Base-by-base conservation (phyloP, 1,284 basidiomycete species). In the Phellopilus nigrolimitatus region DNA sequence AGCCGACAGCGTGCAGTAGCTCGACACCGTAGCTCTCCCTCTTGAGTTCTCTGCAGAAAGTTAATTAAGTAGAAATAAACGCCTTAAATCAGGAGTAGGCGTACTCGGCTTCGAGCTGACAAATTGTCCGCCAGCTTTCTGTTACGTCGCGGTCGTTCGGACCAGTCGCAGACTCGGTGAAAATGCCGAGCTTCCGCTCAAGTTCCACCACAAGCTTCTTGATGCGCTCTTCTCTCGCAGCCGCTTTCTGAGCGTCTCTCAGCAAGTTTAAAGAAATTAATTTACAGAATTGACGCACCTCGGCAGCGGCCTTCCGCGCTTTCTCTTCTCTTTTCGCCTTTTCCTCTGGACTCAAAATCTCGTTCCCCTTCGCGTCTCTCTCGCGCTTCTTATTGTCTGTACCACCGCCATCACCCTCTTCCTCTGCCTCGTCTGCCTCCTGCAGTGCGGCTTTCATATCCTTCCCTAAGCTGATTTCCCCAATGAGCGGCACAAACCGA, bases 391-490 rank as follows among this genome's bases (percentile, higher is more conserved):
- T 65, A n/a, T n/a, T n/a, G n/a, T n/a, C n/a, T n/a, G n/a, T n/a
- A 1, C 54, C 61, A 21, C 57, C 63, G 17, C 61, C 68, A 5
- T 61, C 68, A 21, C 71, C 75, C 17, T 78, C 75, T 8, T 74
- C 76, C 56, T 90, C 87, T 8, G 78, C 82, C 49, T 88, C 84
- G 45, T 89, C 89, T 13, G 91, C 94, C 62, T 95, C 90, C 64
- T 99, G 95, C 63, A 99, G 73, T 4, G 94, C 95, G 4, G 92
- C 82, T 72, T 99, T 99, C 97, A 99, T 98, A 62, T 99, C 95
- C 60, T 82, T 82, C 28, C 93, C 95, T 60, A 93, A 72, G 49
- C 85, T 88, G 60, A 91, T 87, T 49, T 84, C 76, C 8, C 89
- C 88, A 59, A 92, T 92, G 62, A 93, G 88, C 1, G 88, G 84